phyloP scores from a whole-genome alignment of 345 rosid species.

The Toxicodendron radicans region DNA sequence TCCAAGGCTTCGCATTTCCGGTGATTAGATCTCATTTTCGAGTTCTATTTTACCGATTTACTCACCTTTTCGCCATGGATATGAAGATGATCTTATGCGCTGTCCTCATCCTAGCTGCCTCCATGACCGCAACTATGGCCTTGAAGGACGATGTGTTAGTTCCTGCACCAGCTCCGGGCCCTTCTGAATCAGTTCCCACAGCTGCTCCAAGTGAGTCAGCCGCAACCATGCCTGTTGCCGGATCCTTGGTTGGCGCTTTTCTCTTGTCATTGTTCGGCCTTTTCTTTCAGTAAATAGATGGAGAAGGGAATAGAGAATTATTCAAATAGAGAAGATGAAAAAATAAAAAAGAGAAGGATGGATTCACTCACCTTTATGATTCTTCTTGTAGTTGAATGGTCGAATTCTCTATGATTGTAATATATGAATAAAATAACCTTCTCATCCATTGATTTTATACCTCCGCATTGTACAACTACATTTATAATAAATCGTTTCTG shows the following conservation, averaged over 20 bases:
- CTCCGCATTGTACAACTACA: neutral
- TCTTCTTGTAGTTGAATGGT: neutral
- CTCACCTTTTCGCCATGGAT: neutral
- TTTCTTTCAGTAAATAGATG: neutral
- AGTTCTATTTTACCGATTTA: neutral
- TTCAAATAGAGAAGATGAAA: neutral
- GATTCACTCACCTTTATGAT: neutral
- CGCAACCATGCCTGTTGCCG: slow-evolving; percentile 7
- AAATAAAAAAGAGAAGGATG: neutral
- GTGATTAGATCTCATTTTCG: neutral
- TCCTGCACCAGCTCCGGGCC: neutral
- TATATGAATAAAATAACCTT: neutral
- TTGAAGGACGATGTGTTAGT: neutral
- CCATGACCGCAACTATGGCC: neutral
- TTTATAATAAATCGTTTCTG: neutral
- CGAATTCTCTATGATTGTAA: neutral
- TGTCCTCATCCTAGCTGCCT: slow-evolving; percentile 3
- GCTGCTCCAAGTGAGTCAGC: neutral
- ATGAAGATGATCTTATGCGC: slow-evolving; percentile 15
- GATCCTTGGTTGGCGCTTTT: slow-evolving; percentile 9
- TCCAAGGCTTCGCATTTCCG: neutral
- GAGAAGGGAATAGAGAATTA: neutral
- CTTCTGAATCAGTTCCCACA: neutral
- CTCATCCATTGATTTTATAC: neutral
- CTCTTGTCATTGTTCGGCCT: neutral